These are phyloP conservation scores for Alternaria solani DNA, from an alignment of 2,329 filamentous ascomycete genomes.

Conservation along the genomic window DNA sequence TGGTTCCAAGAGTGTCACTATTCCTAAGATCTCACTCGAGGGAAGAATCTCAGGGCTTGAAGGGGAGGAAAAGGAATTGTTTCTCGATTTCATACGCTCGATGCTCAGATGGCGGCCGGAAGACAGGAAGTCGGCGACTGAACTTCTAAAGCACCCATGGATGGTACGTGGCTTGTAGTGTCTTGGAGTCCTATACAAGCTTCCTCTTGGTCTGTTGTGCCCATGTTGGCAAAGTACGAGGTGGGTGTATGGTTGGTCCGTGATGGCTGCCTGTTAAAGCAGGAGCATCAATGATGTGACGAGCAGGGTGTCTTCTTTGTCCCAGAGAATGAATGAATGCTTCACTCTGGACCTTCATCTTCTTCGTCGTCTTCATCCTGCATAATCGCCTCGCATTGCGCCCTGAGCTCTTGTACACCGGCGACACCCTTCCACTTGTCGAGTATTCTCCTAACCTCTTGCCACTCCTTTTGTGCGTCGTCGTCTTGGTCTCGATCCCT, in stretches of 20 bases:
- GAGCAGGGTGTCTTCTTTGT: neutral
- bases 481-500: conserved; percentile 67
- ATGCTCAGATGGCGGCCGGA: conserved; percentile 51
- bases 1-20: conserved; percentile 21
- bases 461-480: conserved; percentile 65
- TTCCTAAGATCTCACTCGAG: conserved; percentile 29
- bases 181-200: neutral
- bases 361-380: conserved; percentile 34
- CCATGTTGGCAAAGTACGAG: neutral
- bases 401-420: conserved; percentile 53
- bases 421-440: conserved; percentile 55
- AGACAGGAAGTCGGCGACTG: conserved; percentile 36
- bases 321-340: neutral
- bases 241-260: neutral
- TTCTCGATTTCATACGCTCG: conserved; percentile 46
- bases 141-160: conserved; percentile 36
- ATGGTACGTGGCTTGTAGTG: neutral
- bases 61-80: conserved; percentile 39
- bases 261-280: neutral
- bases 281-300: neutral
- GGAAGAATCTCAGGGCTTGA: conserved; percentile 28
- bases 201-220: neutral
- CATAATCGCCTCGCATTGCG: conserved; percentile 49
- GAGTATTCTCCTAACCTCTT: conserved; percentile 50
- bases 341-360: conserved; percentile 31